Base-by-base conservation (phyloP, 139 green algal species). In the Spirogloea muscicola region DNA sequence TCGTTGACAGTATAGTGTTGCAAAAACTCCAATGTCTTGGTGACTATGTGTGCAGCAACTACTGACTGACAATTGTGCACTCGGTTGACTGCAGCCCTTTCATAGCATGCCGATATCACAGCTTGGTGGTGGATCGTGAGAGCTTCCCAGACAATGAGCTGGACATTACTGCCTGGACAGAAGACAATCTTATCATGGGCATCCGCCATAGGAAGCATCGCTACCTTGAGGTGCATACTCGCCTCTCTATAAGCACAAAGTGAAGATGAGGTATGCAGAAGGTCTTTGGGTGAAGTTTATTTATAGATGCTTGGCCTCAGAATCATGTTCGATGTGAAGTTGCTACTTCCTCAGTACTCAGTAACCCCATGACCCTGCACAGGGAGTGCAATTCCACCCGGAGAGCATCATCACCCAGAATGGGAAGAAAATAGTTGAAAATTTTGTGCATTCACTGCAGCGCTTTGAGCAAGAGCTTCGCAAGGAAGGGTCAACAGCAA, bases 181-280 rank as follows among this genome's bases (percentile, higher is more conserved):
- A 98, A 55, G 94, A 99, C 71, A 90, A 91, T 52, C 96, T 91
- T 34, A 93, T 98, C 82, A 99, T 99, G 94, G 94, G 75, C 1
- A 88, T 96, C 33, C 84, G 87, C 29, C 93, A 98, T 81, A 93
- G 88, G 68, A 77, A 92, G 55, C 77, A 84, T 10, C 81, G 51
- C 37, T n/a, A 85, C 16, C 70, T 83, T 9, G 55, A 82, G 68
- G 76, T 83, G 10, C 10, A 9, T 13, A 16, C 36, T 64, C 36
- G 10, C 10, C 36, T 64, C 36, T 13, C 10, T 64, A 13, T 64
- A n/a, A n/a, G n/a, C n/a, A n/a, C n/a, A n/a, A n/a, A n/a, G n/a
- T n/a, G n/a, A n/a, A n/a, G n/a, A n/a, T n/a, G n/a, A n/a, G n/a
- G n/a, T n/a, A n/a, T n/a, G n/a, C n/a, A n/a, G n/a, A n/a, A n/a